phyloP scores from a whole-genome alignment of 2,329 filamentous ascomycete species.

The Penicillium sp. region DNA sequence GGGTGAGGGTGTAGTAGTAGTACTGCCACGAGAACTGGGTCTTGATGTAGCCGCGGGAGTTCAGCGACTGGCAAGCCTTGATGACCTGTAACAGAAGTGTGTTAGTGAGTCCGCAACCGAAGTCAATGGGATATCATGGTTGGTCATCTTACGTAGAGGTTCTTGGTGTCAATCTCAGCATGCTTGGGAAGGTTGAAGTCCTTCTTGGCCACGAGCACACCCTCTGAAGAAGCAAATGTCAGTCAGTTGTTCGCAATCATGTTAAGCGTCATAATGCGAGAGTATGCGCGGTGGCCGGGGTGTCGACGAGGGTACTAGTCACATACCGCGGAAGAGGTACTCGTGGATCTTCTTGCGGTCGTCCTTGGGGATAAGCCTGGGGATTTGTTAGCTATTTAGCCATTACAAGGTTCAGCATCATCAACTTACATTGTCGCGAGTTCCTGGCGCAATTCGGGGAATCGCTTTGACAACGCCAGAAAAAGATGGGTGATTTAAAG shows the following conservation, averaged over 20 bases:
- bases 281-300: slow-evolving; percentile 16
- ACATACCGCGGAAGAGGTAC: slow-evolving; percentile 90
- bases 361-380: slow-evolving; percentile 97
- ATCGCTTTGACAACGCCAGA: slow-evolving; percentile 47
- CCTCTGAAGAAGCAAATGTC: slow-evolving; percentile 47
- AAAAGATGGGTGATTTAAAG: slow-evolving; percentile 35
- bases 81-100: slow-evolving; percentile 55
- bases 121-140: neutral
- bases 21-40: slow-evolving; percentile 99
- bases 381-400: slow-evolving; percentile 16
- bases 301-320: slow-evolving; percentile 16
- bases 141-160: slow-evolving; percentile 66
- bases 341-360: slow-evolving; percentile 99
- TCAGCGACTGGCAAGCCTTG: slow-evolving; percentile 98
- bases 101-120: slow-evolving; percentile 6
- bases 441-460: slow-evolving; percentile 50
- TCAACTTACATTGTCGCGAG: slow-evolving; percentile 48
- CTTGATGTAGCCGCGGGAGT: slow-evolving; percentile 97
- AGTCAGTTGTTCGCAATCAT: slow-evolving; percentile 6
- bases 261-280: slow-evolving; percentile 3
- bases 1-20: slow-evolving; percentile 99
- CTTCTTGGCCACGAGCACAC: slow-evolving; percentile 95
- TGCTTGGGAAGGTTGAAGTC: slow-evolving; percentile 98
- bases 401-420: slow-evolving; percentile 1
- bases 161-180: slow-evolving; percentile 98